Conservation (phyloP, 805 yeast genomes). For the Pichia nanzhaoensis region DNA sequence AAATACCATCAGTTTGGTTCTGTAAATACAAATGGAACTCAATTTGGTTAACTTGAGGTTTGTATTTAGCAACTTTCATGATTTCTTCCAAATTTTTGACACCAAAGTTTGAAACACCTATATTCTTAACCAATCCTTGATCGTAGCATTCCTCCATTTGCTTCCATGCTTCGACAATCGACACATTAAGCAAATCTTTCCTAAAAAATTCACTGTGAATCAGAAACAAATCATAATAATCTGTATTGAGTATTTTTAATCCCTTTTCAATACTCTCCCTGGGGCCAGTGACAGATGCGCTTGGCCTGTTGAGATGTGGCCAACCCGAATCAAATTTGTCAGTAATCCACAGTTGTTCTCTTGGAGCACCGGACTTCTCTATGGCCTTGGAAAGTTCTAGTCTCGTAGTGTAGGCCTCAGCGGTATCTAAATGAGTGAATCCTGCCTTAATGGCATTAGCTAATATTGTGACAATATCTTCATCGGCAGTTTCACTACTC, state of each 20-base stretch:
- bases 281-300: conserved; percentile 34
- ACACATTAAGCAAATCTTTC: conserved; percentile 35
- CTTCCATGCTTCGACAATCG: conserved; percentile 45
- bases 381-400: conserved; percentile 53
- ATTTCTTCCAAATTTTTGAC: conserved; percentile 38
- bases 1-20: conserved; percentile 52
- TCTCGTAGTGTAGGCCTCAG: conserved; percentile 60
- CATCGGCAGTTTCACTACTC: conserved; percentile 21
- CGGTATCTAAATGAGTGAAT: conserved; percentile 58
- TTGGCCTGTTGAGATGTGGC: conserved; percentile 16
- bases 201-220: conserved; percentile 53
- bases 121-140: conserved; percentile 40
- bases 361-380: conserved; percentile 33
- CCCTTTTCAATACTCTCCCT: conserved; percentile 41
- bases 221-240: conserved; percentile 55
- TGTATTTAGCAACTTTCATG: conserved; percentile 35
- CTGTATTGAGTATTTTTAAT: conserved; percentile 41
- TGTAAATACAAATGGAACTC: conserved; percentile 63
- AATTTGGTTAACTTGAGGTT: conserved; percentile 62
- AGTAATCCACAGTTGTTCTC: conserved; percentile 52
- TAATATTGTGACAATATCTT: conserved; percentile 41
- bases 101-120: conserved; percentile 60
- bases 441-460: conserved; percentile 43
- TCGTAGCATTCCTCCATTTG: conserved; percentile 38
- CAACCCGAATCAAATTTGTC: conserved; percentile 48